Conservation (phyloP, 1,139 yeast genomes). For the Candida frijolesensis region DNA sequence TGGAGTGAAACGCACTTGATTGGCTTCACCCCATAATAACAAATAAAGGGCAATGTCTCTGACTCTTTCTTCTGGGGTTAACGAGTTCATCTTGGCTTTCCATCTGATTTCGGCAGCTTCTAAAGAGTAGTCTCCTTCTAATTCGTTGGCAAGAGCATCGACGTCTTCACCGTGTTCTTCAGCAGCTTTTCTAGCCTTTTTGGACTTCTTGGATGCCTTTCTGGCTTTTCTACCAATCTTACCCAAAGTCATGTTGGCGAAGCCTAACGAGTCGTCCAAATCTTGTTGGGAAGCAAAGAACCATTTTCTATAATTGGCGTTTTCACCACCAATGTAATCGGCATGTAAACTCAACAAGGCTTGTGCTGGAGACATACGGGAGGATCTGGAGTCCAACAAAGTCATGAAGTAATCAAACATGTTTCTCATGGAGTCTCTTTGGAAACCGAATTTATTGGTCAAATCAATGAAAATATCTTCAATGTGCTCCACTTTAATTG, state of each 20-base stretch:
- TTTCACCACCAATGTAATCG: conserved; percentile 70
- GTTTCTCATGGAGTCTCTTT: conserved; percentile 95
- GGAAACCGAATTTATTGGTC: conserved; percentile 93
- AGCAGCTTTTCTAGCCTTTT: conserved; percentile 62
- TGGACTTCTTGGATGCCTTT: conserved; percentile 57
- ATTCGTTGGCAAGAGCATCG: conserved; percentile 67
- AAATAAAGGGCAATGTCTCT: conserved; percentile 89
- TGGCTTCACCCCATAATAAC: conserved; percentile 98
- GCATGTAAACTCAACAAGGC: conserved; percentile 92
- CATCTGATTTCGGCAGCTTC: conserved; percentile 56
- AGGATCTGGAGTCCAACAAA: conserved; percentile 84
- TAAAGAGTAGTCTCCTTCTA: conserved; percentile 80
- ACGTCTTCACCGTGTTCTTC: conserved; percentile 51
- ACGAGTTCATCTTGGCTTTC: conserved; percentile 52
- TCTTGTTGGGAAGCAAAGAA: conserved; percentile 46
- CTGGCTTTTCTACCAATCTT: conserved; percentile 59
- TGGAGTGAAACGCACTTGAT: conserved; percentile 93
- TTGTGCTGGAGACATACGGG: conserved; percentile 96
- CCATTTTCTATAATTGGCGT: conserved; percentile 49
- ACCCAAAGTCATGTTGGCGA: conserved; percentile 70
- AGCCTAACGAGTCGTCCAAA: conserved; percentile 45
- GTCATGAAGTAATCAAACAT: conserved; percentile 75
- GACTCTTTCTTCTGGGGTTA: conserved; percentile 70
- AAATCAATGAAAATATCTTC: conserved; percentile 90
- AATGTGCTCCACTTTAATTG: conserved; percentile 78